phyloP scores from a whole-genome alignment of 2,329 filamentous ascomycete species.

The Amphichorda felina region DNA sequence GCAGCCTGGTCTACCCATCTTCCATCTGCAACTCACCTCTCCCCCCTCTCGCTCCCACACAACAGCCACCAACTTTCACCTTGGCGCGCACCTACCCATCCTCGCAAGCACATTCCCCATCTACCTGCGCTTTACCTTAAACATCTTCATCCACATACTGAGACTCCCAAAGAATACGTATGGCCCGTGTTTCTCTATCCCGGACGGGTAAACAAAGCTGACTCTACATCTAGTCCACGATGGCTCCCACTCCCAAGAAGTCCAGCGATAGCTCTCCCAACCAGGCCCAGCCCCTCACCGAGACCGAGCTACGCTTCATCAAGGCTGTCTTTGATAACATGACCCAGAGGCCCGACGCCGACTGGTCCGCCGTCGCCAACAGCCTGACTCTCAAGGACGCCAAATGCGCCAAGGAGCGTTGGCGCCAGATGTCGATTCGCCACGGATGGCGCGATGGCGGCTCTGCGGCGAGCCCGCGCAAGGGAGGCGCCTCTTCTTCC shows the following conservation, averaged over 20 bases:
- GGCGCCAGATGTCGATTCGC: slow-evolving; percentile 25
- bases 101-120: no score
- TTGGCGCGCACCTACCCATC: not conserved
- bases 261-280: slow-evolving; percentile 8
- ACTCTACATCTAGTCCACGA: no score
- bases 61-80: not conserved
- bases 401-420: slow-evolving; percentile 28
- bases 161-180: not conserved
- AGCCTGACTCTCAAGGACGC: slow-evolving; percentile 24
- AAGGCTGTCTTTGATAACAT: slow-evolving; percentile 29
- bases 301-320: slow-evolving; percentile 24
- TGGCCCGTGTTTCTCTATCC: not conserved
- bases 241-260: slow-evolving; percentile 23
- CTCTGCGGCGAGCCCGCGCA: slow-evolving; percentile 13
- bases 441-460: slow-evolving; percentile 23
- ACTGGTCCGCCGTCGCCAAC: slow-evolving; percentile 26
- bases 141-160: not conserved
- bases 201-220: no score
- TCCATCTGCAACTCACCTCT: not conserved
- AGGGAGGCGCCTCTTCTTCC: slow-evolving; percentile 8
- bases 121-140: no score
- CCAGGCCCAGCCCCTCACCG: slow-evolving; percentile 15
- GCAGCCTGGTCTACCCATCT: no score
- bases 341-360: slow-evolving; percentile 24
- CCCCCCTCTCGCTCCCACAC: not conserved